These are phyloP conservation scores for Colletotrichum echinochloae DNA, from an alignment of 2,329 filamentous ascomycete genomes.

Conservation along the genomic window DNA sequence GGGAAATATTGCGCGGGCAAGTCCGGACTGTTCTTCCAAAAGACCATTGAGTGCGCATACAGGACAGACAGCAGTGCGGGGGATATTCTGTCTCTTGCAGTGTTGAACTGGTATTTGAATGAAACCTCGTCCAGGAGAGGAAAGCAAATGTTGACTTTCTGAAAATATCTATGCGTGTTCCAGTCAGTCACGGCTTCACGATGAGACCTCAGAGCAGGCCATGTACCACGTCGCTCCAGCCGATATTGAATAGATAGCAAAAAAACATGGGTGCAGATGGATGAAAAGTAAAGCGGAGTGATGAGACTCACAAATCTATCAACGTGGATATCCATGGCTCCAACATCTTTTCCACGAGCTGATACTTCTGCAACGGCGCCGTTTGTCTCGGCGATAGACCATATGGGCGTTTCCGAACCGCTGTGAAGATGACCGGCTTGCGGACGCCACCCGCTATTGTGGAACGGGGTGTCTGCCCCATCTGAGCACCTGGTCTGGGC, in stretches of 20 bases:
- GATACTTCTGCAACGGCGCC: constrained; percentile 60
- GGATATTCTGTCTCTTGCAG: constrained; percentile 61
- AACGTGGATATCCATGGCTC: constrained; percentile 65
- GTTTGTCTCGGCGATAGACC: constrained; percentile 54
- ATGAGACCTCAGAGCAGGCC: background rate
- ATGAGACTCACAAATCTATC: constrained; percentile 57
- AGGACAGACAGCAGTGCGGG: constrained; percentile 68
- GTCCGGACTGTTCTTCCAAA: constrained; percentile 64
- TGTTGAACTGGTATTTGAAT: constrained; percentile 62
- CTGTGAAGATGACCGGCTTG: constrained; percentile 59
- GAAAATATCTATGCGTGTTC: constrained; percentile 59
- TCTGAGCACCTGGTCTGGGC: constrained; percentile 23
- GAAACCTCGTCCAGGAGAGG: constrained; percentile 69
- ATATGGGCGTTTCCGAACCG: constrained; percentile 59
- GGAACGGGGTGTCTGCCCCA: constrained; percentile 18
- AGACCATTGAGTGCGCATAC: constrained; percentile 68
- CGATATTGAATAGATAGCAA: background rate
- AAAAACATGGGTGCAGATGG: background rate
- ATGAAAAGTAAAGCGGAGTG: rapidly evolving
- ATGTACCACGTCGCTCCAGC: background rate
- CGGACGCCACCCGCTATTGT: constrained; percentile 23
- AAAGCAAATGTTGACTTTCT: constrained; percentile 68
- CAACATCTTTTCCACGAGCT: constrained; percentile 69
- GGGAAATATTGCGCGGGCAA: constrained; percentile 62
- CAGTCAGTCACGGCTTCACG: background rate